phyloP scores from a whole-genome alignment of 228 moss, liverwort and hornwort species.

The Sphagnum magellanicum region DNA sequence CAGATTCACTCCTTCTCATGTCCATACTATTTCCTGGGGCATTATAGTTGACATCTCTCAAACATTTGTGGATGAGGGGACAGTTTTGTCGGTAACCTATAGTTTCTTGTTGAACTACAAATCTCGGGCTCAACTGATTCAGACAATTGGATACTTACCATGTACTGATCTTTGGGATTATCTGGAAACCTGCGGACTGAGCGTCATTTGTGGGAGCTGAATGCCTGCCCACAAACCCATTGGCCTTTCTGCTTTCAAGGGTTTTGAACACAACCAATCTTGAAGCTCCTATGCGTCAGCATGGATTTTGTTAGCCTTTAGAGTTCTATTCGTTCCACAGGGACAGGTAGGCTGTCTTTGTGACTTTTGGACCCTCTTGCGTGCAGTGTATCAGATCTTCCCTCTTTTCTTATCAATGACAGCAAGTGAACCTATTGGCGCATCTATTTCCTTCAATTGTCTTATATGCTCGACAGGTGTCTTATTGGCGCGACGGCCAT shows the following conservation, averaged over 20 bases:
- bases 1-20: no score
- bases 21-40: no score
- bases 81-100: no score
- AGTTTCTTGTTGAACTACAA: no score
- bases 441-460: conserved; percentile 31
- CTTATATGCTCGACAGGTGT: conserved; percentile 44
- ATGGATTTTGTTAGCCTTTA: conserved; percentile 66
- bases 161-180: no score
- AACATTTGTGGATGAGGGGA: no score
- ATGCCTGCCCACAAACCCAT: conserved; percentile 6
- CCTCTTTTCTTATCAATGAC: conserved; percentile 46
- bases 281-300: conserved; percentile 37
- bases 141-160: no score
- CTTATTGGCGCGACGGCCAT: conserved; percentile 67
- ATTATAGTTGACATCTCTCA: no score
- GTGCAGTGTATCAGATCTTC: conserved; percentile 86
- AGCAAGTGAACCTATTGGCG: conserved; percentile 26
- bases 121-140: no score
- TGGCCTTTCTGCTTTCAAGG: conserved; percentile 22
- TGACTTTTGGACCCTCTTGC: conserved; percentile 95
- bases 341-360: conserved; percentile 62
- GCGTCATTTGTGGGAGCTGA: conserved; percentile 1
- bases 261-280: conserved; percentile 13
- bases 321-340: conserved; percentile 64
- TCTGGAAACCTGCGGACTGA: not conserved